These are phyloP conservation scores for Geoglossum cookeanum DNA, from an alignment of 2,329 filamentous ascomycete species.

Conservation along the genomic window DNA sequence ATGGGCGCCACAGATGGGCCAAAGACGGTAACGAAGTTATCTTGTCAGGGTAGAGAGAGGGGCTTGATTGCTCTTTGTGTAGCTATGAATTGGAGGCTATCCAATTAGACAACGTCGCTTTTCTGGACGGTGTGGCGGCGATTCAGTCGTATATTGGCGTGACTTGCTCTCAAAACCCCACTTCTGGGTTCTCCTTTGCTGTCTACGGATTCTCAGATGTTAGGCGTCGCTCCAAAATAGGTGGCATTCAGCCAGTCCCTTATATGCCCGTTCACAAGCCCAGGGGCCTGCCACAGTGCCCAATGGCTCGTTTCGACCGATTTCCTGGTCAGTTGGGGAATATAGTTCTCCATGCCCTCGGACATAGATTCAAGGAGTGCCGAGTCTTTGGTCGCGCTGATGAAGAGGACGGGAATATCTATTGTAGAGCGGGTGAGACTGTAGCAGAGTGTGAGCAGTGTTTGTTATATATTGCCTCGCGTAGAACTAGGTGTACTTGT, in stretches of 20 bases:
- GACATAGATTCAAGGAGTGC: conserved; percentile 58
- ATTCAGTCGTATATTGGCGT: too few species aligned
- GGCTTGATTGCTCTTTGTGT: too few species aligned
- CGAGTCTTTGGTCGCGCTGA: conserved; percentile 49
- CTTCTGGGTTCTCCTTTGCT: not conserved
- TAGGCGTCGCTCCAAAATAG: conserved; percentile 25
- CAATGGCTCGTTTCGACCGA: conserved; percentile 62
- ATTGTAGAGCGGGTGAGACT: conserved; percentile 21
- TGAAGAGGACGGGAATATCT: conserved; percentile 49
- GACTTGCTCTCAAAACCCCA: too few species aligned
- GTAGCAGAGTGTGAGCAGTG: not conserved
- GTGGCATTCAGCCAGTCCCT: conserved; percentile 45
- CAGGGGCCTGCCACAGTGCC: conserved; percentile 57
- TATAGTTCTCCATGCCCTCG: conserved; percentile 46
- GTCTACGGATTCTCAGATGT: not conserved
- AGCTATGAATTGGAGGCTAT: too few species aligned
- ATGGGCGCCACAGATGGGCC: too few species aligned
- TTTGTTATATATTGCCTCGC: not conserved
- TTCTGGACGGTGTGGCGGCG: too few species aligned
- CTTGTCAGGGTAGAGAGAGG: too few species aligned
- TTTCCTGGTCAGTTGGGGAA: conserved; percentile 43
- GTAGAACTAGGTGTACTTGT: not conserved
- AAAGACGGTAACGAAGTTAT: too few species aligned
- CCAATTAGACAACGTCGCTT: too few species aligned
- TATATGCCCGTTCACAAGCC: conserved; percentile 50